Evolutionary conservation across 345 rosid species (phyloP), one percentile per base, ranked within the genome.

Genomic region (Punica granatum): DNA sequence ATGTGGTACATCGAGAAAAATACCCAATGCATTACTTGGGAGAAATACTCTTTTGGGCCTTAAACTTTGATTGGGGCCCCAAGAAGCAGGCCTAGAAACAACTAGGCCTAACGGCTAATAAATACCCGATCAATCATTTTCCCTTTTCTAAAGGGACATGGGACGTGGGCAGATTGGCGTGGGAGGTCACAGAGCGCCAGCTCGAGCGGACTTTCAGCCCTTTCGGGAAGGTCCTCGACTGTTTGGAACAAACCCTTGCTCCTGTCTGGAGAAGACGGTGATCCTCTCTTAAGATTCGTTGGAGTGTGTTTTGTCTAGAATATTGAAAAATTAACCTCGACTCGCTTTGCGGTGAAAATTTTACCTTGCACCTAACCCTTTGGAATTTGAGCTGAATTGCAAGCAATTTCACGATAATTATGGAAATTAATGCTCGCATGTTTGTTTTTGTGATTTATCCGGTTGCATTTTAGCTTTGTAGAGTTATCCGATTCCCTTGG

Each of bases 101-200:
- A n/a, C n/a, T n/a, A n/a, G 48, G 1, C 19, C 16, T n/a, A n/a
- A n/a, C n/a, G 48, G 48, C 19, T 19, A n/a, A n/a, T n/a, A n/a
- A 48, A 48, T 48, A 48, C 54, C 8, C 25, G 19, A 4, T 30
- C 11, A 82, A 75, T 67, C 34, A 69, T 75, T 69, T 32, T 72
- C 78, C 5, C 15, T 4, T 49, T 28, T 28, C n/a, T 21, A 4
- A 21, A 9, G 56, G n/a, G 25, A 49, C 21, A 4, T 28, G n/a
- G 12, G 9, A 49, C 67, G 97, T 94, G 0, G 99, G 98, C 49
- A 98, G 99, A 2, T 81, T 94, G 75, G 82, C 98, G 16, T 87
- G 89, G 85, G 95, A 90, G 69, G 79, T 86, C 68, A 78, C 85
- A 26, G 97, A 89, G 70, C 86, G 97, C 46, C 92, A 94, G 77